phyloP scores from a whole-genome alignment of 805 yeast species.

The Zygosaccharomyces bisporus region DNA sequence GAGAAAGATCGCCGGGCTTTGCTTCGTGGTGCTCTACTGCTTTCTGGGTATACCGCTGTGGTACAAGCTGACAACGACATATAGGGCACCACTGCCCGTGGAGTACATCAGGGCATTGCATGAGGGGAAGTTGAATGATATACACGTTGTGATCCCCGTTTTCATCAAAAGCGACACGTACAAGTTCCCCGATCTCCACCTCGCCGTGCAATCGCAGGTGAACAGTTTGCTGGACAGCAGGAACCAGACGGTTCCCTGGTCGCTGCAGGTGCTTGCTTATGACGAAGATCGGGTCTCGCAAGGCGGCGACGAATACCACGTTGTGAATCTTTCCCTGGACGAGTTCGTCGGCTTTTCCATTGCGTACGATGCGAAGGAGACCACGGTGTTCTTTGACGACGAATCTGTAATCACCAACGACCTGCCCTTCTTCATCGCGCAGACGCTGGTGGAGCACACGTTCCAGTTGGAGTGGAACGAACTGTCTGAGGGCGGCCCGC shows the following conservation, averaged over 20 bases:
- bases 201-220: conserved; percentile 49
- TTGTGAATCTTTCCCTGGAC: conserved; percentile 39
- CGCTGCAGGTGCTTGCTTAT: conserved; percentile 28
- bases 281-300: conserved; percentile 19
- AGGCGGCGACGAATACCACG: conserved; percentile 30
- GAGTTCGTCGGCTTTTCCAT: conserved; percentile 44
- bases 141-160: conserved; percentile 43
- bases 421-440: conserved; percentile 59
- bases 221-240: conserved; percentile 39
- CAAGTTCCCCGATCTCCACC: conserved; percentile 62
- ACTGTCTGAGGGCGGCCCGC: conserved; percentile 18
- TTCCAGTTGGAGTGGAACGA: conserved; percentile 41
- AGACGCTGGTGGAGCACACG: conserved; percentile 45
- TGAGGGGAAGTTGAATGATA: conserved; percentile 42
- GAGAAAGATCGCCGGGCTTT: conserved; percentile 23
- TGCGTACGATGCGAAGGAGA: conserved; percentile 40
- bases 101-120: conserved; percentile 37
- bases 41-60: conserved; percentile 41
- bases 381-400: conserved; percentile 33
- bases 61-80: conserved; percentile 41
- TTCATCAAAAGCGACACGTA: conserved; percentile 43
- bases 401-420: conserved; percentile 52
- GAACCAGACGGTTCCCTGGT: conserved; percentile 37
- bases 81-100: conserved; percentile 40
- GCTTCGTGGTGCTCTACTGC: conserved; percentile 30